phyloP scores from a whole-genome alignment of 139 green algal species.

The Ettlia oleoabundans region DNA sequence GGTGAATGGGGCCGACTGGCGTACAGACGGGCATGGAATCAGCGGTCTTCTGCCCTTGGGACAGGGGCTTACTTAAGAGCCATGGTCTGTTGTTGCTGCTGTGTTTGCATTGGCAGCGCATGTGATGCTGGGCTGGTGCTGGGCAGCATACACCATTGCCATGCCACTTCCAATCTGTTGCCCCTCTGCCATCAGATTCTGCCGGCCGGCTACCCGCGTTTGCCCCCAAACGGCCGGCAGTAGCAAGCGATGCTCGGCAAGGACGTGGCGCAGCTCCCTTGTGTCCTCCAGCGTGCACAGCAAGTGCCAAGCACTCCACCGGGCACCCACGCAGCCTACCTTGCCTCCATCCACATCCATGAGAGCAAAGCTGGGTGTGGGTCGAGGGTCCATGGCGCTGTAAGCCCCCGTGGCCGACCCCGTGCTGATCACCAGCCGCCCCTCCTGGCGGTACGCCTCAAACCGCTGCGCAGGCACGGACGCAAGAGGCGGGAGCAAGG shows the following conservation, averaged over 20 bases:
- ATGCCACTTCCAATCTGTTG: too few relatives aligned
- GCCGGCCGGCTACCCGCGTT: too few relatives aligned
- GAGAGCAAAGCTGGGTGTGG: conserved; percentile 90
- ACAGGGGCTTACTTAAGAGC: too few relatives aligned
- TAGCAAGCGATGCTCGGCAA: too few relatives aligned
- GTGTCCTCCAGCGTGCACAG: neutral
- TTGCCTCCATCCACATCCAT: conserved; percentile 94
- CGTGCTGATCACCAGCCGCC: conserved; percentile 89
- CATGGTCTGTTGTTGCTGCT: too few relatives aligned
- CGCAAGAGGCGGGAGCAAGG: too few relatives aligned
- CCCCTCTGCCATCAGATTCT: too few relatives aligned
- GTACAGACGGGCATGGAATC: too few relatives aligned
- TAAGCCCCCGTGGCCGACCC: conserved; percentile 95
- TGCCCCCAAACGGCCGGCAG: too few relatives aligned
- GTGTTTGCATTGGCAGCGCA: neutral
- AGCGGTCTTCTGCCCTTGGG: too few relatives aligned
- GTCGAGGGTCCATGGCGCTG: conserved; percentile 42
- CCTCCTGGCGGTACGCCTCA: conserved; percentile 75
- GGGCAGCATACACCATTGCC: neutral
- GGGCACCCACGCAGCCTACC: neutral
- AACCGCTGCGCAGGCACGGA: neutral
- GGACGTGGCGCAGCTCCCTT: too few relatives aligned
- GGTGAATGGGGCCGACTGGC: too few relatives aligned
- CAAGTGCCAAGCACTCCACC: neutral
- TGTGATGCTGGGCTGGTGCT: neutral